Base-by-base conservation (phyloP, 1,284 basidiomycete genomes). In the Trametes polyzona region DNA sequence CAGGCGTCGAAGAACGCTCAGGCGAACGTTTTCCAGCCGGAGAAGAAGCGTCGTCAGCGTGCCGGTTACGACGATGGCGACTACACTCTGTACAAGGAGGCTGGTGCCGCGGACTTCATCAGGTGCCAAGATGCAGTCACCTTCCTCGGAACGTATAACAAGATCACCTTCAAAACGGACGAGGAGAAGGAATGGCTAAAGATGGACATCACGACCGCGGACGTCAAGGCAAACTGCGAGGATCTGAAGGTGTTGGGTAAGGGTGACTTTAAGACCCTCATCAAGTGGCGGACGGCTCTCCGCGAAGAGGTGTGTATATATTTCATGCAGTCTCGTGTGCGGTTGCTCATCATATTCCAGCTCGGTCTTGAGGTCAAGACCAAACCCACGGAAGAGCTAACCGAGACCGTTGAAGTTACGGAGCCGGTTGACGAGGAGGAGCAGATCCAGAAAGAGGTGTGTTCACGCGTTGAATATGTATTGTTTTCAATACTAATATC, bases 221-320 rank as follows among this genome's bases (percentile, higher is more conserved):
- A 99, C 59, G 80, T 99, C 62, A 83, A 87, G 68, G 81, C 83
- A 27, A 95, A 93, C 71, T 92, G 90, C 61, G 83, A 90, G 23
- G 97, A 99, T 80, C 80, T 99, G 63, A 98, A 98, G 73, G 96
- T 99, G 4, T 79, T 99, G 32, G 97, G 97, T 43, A 98, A 98
- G 75, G 90, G 95, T 47, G 97, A 99, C 69, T 99, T 99, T 78
- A 98, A 98, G 73, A 74, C 83, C 10, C 76, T 99, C 57, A 82
- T 99, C 60, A 97, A 92, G 77, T 99, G 97, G 96, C 83, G 96
- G 47, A 74, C 86, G 29, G 83, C 86, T 9, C 77, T 97, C 41
- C 89, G 93, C 50, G 90, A 94, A 74, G 93, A 94, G 79, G 90
- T 88, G 73, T 64, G 37, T 11, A 37, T 32, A 3, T n/a, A 9